phyloP scores from a whole-genome alignment of 2,329 filamentous ascomycete species.

The Beauveria rudraprayagi region DNA sequence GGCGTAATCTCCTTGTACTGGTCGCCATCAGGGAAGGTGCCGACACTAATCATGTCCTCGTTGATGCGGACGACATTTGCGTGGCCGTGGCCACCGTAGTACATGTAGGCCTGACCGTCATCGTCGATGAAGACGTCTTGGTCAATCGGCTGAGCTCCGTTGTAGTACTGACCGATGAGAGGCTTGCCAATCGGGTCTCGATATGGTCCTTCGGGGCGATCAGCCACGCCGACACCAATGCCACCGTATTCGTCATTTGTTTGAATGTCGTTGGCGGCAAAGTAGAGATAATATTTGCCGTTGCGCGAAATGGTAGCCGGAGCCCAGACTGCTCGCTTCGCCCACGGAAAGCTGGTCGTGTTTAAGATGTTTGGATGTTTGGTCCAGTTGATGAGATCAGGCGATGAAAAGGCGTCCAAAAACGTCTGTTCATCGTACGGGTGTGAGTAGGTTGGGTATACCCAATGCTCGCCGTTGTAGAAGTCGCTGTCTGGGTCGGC shows the following conservation, averaged over 20 bases:
- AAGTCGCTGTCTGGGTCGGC: conserved; percentile 41
- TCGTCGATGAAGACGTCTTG: conserved; percentile 34
- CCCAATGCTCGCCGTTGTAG: conserved; percentile 38
- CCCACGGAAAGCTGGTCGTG: conserved; percentile 29
- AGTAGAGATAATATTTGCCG: conserved; percentile 42
- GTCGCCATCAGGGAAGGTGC: conserved; percentile 31
- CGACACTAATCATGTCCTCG: conserved; percentile 32
- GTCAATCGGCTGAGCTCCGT: conserved; percentile 39
- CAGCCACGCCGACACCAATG: conserved; percentile 27
- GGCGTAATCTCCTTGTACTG: conserved; percentile 38
- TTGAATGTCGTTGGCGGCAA: conserved; percentile 40
- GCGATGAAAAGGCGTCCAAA: conserved; percentile 42
- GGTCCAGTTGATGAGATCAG: conserved; percentile 40
- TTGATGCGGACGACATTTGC: conserved; percentile 35
- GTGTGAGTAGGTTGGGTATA: conserved; percentile 39
- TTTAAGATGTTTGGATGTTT: conserved; percentile 36
- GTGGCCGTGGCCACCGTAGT: conserved; percentile 31
- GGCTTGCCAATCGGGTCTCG: conserved; percentile 25
- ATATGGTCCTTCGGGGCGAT: conserved; percentile 28
- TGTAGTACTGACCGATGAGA: conserved; percentile 30
- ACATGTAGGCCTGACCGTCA: conserved; percentile 34
- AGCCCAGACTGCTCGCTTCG: conserved; percentile 38
- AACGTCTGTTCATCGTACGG: conserved; percentile 39
- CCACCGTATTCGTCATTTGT: conserved; percentile 28
- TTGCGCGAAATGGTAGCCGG: conserved; percentile 35